These are phyloP conservation scores for Lithospermum erythrorhizon DNA, from an alignment of 257 asterid genomes.

Conservation along the genomic window DNA sequence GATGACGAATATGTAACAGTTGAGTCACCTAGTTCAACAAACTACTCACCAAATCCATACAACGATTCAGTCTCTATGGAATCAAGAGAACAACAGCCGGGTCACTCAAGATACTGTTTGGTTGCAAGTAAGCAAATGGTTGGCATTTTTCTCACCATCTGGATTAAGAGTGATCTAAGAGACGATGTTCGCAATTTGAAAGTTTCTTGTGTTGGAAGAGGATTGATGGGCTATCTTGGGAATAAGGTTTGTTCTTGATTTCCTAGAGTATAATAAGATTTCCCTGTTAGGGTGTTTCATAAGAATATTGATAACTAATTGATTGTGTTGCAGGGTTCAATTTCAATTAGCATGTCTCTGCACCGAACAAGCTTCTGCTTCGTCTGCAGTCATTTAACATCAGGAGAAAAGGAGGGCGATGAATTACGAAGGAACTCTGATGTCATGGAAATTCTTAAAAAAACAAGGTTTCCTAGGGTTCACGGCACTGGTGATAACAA, in stretches of 20 bases:
- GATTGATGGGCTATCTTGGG: constrained; percentile 98
- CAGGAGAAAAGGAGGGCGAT: constrained; percentile 97
- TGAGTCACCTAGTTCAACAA: constrained; percentile 38
- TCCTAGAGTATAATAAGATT: constrained; percentile 7
- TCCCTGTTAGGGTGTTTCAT: not conserved
- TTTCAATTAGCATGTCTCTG: constrained; percentile 92
- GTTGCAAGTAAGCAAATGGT: constrained; percentile 98
- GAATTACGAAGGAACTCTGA: constrained; percentile 90
- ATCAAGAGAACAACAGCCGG: constrained; percentile 37
- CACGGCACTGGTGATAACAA: constrained; percentile 52
- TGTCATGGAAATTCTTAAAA: constrained; percentile 88
- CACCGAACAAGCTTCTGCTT: constrained; percentile 99
- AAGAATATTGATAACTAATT: constrained; percentile 7
- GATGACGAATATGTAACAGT: constrained; percentile 52
- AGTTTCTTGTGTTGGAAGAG: constrained; percentile 96
- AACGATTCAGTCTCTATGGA: constrained; percentile 36
- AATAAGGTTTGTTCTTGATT: constrained; percentile 53
- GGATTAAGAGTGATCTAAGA: constrained; percentile 72
- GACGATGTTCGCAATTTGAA: constrained; percentile 63
- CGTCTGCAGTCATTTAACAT: constrained; percentile 81
- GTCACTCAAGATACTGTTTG: constrained; percentile 60
- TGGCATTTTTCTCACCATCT: constrained; percentile 77
- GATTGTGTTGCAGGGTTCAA: constrained; percentile 58
- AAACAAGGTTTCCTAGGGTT: constrained; percentile 93
- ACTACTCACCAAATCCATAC: constrained; percentile 38